A percentile compares a stretch with the other conserved stretches of the same genome.
Conservation (phyloP, 164 flowering plant genomes). For the Vitis cinerea region DNA sequence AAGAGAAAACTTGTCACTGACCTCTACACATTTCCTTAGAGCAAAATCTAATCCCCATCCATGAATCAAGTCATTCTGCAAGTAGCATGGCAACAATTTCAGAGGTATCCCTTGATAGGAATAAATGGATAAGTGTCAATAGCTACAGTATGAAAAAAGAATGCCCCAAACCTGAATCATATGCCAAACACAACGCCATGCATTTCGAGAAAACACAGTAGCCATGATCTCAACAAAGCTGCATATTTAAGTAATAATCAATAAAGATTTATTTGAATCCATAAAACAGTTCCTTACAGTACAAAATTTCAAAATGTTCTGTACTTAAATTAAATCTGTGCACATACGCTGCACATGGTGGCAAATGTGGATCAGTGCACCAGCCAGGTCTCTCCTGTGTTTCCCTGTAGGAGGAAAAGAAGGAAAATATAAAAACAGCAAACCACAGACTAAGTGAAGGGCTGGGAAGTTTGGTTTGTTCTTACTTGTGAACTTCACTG, state of each 20-base stretch:
- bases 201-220: constrained; percentile 46
- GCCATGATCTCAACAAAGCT: constrained; percentile 64
- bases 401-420: constrained; percentile 20
- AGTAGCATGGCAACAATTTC: neutral
- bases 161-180: constrained; percentile 46
- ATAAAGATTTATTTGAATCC: neutral
- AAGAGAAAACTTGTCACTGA: constrained; percentile 16
- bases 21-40: constrained; percentile 64
- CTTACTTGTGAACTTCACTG: constrained; percentile 55
- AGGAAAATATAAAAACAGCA: neutral
- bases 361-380: constrained; percentile 47
- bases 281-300: no score
- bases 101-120: neutral
- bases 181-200: constrained; percentile 61
- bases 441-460: neutral
- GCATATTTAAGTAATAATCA: neutral
- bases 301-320: no score
- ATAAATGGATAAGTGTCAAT: neutral
- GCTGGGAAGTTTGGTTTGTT: neutral
- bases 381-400: constrained; percentile 45
- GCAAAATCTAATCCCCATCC: constrained; percentile 86
- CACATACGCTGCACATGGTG: constrained; percentile 59
- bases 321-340: neutral
- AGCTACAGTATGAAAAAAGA: neutral
- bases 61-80: constrained; percentile 77